Evolutionary conservation across 2,329 filamentous ascomycete genomes (phyloP).

Genomic region (Monosporascus cannonballus): DNA sequence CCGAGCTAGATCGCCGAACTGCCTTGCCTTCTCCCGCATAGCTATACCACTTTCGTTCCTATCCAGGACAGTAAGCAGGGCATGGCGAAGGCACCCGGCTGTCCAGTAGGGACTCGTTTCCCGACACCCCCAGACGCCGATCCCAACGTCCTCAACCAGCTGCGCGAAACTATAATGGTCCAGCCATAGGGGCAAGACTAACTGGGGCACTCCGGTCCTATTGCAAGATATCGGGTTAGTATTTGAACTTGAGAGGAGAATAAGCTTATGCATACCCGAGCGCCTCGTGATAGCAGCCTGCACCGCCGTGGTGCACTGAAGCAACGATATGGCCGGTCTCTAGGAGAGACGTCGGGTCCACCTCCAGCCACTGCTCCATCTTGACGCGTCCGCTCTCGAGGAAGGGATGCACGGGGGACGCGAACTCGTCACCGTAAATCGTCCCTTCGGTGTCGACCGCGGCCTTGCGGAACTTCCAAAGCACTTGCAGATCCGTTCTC

Average conservation of each 20-base stretch:
- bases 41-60: background rate
- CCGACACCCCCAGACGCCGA: constrained; percentile 13
- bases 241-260: background rate
- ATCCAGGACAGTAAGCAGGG: constrained; percentile 1
- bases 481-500: constrained; percentile 19
- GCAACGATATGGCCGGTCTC: constrained; percentile 1
- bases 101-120: constrained; percentile 12
- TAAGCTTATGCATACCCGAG: background rate
- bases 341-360: constrained; percentile 1
- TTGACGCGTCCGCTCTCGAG: background rate
- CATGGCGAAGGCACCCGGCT: constrained; percentile 7
- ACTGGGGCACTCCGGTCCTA: constrained; percentile 13
- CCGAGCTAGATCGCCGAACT: constrained; percentile 5
- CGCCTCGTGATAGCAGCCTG: constrained; percentile 6
- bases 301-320: constrained; percentile 5
- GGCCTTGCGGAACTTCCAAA: constrained; percentile 31
- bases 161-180: constrained; percentile 14
- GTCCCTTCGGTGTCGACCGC: background rate
- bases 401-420: background rate
- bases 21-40: constrained; percentile 7
- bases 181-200: constrained; percentile 14
- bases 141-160: constrained; percentile 4
- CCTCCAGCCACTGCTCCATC: background rate
- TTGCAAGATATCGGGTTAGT: background rate
- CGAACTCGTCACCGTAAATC: background rate